A percentile compares a stretch with the other conserved stretches of the same genome.
phyloP scores from a whole-genome alignment of 176 grass and related monocot genomes.

The Avena insularis region DNA sequence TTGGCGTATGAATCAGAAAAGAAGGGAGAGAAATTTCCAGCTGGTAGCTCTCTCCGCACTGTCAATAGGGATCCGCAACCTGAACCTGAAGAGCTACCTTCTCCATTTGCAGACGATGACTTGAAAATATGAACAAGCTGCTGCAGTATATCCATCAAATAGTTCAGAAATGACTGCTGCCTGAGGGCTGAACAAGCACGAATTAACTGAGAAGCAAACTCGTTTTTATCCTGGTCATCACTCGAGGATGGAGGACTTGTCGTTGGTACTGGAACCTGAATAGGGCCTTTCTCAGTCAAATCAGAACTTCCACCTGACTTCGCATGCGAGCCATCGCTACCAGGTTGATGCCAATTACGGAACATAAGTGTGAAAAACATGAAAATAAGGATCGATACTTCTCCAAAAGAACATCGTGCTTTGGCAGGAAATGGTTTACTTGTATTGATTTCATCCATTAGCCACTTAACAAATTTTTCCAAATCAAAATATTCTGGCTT shows the following conservation, averaged over 20 bases:
- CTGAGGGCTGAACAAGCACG: conserved; percentile 85
- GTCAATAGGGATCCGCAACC: conserved; percentile 89
- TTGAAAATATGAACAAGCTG: conserved; percentile 91
- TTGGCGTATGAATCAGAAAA: conserved; percentile 99
- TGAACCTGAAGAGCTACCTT: conserved; percentile 68
- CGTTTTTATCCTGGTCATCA: conserved; percentile 87
- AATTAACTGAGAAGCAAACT: conserved; percentile 86
- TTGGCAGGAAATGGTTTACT: conserved; percentile 84
- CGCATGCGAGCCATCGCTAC: conserved; percentile 61
- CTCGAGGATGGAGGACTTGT: conserved; percentile 48
- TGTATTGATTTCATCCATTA: conserved; percentile 88
- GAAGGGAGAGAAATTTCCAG: conserved; percentile 96
- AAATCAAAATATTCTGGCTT: conserved; percentile 94
- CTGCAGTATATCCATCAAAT: conserved; percentile 98
- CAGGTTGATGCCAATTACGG: conserved; percentile 98
- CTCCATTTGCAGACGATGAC: conserved; percentile 67
- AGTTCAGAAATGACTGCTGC: conserved; percentile 90
- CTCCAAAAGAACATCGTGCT: conserved; percentile 78
- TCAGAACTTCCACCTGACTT: conserved; percentile 72
- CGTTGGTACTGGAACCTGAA: conserved; percentile 52
- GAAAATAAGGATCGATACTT: conserved; percentile 95
- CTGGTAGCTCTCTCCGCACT: conserved; percentile 84
- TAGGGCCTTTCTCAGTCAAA: conserved; percentile 71
- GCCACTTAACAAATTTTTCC: conserved; percentile 95
- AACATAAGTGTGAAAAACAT: conserved; percentile 99